phyloP scores from a whole-genome alignment of 805 yeast species.

The Yarrowia osloensis region DNA sequence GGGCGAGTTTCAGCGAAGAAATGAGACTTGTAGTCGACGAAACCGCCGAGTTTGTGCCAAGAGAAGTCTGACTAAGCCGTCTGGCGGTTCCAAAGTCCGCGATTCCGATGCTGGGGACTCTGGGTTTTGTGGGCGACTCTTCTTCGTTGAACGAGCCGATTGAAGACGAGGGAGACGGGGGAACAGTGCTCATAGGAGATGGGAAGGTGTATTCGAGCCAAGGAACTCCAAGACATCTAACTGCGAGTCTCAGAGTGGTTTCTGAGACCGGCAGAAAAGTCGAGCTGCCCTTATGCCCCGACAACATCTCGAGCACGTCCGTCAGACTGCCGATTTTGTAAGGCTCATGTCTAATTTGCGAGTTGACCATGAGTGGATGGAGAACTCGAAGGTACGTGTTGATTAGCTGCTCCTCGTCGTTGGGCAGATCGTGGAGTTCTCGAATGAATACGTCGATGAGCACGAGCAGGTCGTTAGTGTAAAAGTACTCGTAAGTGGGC shows the following conservation, averaged over 20 bases:
- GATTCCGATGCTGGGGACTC: slow-evolving; percentile 8
- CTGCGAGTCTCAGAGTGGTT: slow-evolving; percentile 38
- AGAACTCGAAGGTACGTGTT: slow-evolving; percentile 75
- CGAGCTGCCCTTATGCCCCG: slow-evolving; percentile 28
- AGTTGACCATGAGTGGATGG: slow-evolving; percentile 65
- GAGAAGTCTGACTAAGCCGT: slow-evolving; percentile 11
- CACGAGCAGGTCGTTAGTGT: slow-evolving; percentile 81
- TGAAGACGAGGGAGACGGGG: not conserved
- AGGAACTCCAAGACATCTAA: slow-evolving; percentile 37
- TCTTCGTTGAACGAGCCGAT: slow-evolving; percentile 8
- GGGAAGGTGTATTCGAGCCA: slow-evolving; percentile 36
- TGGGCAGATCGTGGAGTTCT: slow-evolving; percentile 71
- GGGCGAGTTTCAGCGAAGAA: slow-evolving; percentile 7
- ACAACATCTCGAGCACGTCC: slow-evolving; percentile 53
- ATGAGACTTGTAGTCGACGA: not conserved
- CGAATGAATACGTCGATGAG: slow-evolving; percentile 80
- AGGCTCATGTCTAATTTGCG: slow-evolving; percentile 57
- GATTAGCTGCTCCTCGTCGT: slow-evolving; percentile 57
- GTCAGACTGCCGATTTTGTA: slow-evolving; percentile 61
- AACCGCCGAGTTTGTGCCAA: not conserved
- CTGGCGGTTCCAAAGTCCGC: not conserved
- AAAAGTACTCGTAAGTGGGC: slow-evolving; percentile 65
- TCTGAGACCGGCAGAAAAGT: slow-evolving; percentile 33
- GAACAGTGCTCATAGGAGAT: slow-evolving; percentile 10
- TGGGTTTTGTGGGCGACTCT: not conserved